These are phyloP conservation scores for Cyphellophora europaea DNA, from an alignment of 2,329 filamentous ascomycete species.

Conservation along the genomic window DNA sequence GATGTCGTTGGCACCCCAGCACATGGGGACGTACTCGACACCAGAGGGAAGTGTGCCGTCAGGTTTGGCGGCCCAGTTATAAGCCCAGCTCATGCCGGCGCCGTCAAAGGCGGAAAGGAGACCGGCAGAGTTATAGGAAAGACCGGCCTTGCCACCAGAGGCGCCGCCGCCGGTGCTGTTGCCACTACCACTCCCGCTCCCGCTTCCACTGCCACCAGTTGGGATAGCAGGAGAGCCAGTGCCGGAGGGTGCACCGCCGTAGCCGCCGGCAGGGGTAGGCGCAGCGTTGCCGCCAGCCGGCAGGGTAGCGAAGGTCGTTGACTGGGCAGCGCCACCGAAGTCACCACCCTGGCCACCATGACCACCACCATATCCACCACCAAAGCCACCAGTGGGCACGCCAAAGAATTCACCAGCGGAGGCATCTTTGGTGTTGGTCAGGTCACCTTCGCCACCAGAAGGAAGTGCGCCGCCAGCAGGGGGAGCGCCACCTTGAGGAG, in stretches of 20 bases:
- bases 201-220: conserved; percentile 5
- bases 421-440: neutral
- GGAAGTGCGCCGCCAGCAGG: neutral
- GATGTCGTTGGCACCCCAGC: conserved; percentile 31
- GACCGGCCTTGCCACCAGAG: conserved; percentile 22
- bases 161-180: conserved; percentile 6
- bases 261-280: conserved; percentile 4
- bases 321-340: conserved; percentile 3
- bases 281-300: neutral
- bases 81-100: conserved; percentile 31
- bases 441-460: neutral
- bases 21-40: conserved; percentile 36
- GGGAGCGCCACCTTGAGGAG: neutral
- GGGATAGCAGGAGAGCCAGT: conserved; percentile 8
- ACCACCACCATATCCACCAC: neutral
- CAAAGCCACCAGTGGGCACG: conserved; percentile 3
- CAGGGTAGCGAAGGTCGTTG: conserved; percentile 14
- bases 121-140: conserved; percentile 31
- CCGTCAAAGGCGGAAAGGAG: conserved; percentile 24
- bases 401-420: conserved; percentile 13
- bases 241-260: conserved; percentile 5
- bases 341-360: neutral
- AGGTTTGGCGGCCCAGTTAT: conserved; percentile 32
- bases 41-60: conserved; percentile 23
- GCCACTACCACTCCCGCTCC: neutral